Evolutionary conservation across 495 filamentous ascomycete species (phyloP).

Genomic region (Trichoderma erinaceum): DNA sequence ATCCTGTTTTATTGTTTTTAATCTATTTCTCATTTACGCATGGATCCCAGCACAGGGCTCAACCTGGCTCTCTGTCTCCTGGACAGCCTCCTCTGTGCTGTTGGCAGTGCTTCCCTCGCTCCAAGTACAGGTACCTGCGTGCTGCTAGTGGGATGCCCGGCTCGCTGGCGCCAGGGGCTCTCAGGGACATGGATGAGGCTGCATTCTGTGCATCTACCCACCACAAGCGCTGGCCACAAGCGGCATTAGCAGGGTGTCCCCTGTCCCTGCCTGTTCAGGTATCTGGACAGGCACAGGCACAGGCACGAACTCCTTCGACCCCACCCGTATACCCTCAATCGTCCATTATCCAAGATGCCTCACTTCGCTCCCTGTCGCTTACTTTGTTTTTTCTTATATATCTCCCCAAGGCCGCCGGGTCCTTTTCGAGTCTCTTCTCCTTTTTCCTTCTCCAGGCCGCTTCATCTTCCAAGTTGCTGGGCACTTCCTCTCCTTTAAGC

Average conservation of each 20-base stretch:
- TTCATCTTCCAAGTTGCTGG: conserved; percentile 32
- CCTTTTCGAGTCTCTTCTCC: conserved; percentile 20
- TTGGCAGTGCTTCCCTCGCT: background rate
- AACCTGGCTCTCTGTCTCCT: background rate
- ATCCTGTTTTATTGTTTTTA: conserved; percentile 1
- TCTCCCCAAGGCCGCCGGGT: conserved; percentile 23
- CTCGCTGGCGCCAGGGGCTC: conserved; percentile 2
- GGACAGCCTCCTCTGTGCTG: background rate
- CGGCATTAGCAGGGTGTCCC: background rate
- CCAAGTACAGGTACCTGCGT: background rate
- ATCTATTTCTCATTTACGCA: conserved; percentile 1
- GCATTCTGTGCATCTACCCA: background rate
- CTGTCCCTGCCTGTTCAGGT: background rate
- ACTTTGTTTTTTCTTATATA: conserved; percentile 19
- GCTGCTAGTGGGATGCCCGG: background rate
- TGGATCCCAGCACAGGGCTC: background rate
- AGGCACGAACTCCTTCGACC: background rate
- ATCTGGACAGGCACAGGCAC: background rate
- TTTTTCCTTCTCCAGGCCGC: conserved; percentile 21
- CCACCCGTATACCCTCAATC: background rate
- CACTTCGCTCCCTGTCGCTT: conserved; percentile 17
- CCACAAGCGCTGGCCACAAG: background rate
- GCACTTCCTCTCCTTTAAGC: conserved; percentile 33
- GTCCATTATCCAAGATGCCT: conserved; percentile 16
- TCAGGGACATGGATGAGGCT: background rate